These are phyloP conservation scores for Monosporascus sp. DNA, from an alignment of 2,329 filamentous ascomycete species.

Conservation along the genomic window DNA sequence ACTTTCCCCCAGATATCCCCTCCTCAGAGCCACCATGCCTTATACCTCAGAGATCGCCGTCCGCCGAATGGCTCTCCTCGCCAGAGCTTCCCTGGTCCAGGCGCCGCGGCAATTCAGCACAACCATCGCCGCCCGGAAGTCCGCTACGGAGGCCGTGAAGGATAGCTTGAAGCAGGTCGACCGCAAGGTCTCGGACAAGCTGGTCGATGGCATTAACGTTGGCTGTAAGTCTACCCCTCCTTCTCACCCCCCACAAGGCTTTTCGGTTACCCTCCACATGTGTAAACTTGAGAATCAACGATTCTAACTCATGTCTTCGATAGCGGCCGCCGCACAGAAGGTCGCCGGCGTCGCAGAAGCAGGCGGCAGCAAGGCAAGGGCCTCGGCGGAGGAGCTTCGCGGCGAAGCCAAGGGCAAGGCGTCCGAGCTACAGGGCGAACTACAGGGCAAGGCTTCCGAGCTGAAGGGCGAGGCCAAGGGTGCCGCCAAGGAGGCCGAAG, in stretches of 20 bases:
- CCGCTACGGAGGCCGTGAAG: conserved; percentile 50
- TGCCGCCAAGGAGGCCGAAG: conserved; percentile 27
- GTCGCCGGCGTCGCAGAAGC: conserved; percentile 15
- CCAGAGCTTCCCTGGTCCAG: conserved; percentile 32
- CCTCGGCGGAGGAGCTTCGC: conserved; percentile 28
- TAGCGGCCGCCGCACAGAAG: neutral
- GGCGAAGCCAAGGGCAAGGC: conserved; percentile 23
- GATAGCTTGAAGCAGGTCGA: conserved; percentile 56
- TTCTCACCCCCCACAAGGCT: neutral
- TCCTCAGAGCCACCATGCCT: conserved; percentile 39
- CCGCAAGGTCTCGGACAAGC: conserved; percentile 53
- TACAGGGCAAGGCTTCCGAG: conserved; percentile 26
- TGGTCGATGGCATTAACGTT: conserved; percentile 56
- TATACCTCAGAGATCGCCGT: conserved; percentile 43
- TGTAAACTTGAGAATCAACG: neutral
- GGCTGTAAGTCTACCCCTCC: conserved; percentile 39
- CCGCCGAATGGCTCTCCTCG: conserved; percentile 36
- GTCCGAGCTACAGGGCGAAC: conserved; percentile 24
- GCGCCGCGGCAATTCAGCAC: conserved; percentile 48
- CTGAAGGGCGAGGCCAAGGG: conserved; percentile 19
- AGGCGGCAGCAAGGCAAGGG: conserved; percentile 32
- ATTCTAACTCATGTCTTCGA: conserved; percentile 7
- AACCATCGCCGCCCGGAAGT: conserved; percentile 39
- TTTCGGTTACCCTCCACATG: neutral
- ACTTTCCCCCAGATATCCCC: neutral